phyloP scores from a whole-genome alignment of 495 filamentous ascomycete species.

The Choiromyces venosus region DNA sequence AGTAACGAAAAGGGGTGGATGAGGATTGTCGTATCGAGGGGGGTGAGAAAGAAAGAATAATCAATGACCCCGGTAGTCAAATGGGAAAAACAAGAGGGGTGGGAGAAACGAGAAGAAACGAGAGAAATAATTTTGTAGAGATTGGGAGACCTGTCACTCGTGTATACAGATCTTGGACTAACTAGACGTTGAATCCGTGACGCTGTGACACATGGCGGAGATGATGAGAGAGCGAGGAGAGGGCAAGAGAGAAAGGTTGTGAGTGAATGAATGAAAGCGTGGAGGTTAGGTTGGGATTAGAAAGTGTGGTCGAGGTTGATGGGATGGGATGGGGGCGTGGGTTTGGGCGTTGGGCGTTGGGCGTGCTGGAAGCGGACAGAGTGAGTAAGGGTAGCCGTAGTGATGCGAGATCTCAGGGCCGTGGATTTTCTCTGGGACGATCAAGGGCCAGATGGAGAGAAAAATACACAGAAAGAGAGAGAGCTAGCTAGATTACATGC shows the following conservation, averaged over 20 bases:
- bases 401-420: conserved; percentile 8
- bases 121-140: conserved; percentile 21
- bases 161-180: conserved; percentile 22
- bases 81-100: conserved; percentile 9
- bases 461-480: neutral
- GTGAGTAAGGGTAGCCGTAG: conserved; percentile 1
- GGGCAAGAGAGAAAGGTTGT: conserved; percentile 14
- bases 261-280: conserved; percentile 19
- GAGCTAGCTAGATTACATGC: neutral
- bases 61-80: neutral
- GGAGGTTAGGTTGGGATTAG: conserved; percentile 10
- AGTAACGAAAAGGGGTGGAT: conserved; percentile 19
- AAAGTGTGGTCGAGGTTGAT: conserved; percentile 10
- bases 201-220: conserved; percentile 35
- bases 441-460: conserved; percentile 17
- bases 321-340: neutral
- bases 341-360: conserved; percentile 2
- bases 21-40: conserved; percentile 11
- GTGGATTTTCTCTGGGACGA: conserved; percentile 4
- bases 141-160: conserved; percentile 8
- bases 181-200: conserved; percentile 29
- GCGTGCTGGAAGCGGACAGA: neutral
- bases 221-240: conserved; percentile 32
- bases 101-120: conserved; percentile 1
- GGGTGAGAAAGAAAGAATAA: conserved; percentile 3